Base-by-base conservation (phyloP, 495 filamentous ascomycete species). In the Aspergillus biplanus region DNA sequence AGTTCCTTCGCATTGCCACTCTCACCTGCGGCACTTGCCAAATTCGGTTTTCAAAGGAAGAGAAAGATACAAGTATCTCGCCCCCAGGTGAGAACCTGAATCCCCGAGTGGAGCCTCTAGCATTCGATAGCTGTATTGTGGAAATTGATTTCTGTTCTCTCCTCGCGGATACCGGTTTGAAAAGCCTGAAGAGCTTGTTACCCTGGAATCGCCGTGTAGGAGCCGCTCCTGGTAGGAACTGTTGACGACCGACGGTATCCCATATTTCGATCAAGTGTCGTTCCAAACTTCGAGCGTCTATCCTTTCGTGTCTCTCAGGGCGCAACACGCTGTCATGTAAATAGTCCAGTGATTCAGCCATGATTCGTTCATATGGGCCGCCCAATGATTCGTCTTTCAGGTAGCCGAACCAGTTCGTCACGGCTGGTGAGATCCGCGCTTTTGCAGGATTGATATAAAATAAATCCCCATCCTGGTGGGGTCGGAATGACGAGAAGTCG, bases 381-480 rank as follows among this genome's bases (percentile, higher is more conserved):
- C 33, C 39, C 0, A 32, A 6, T 33, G 33, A 12, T 33, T 16
- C 42, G 32, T 18, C 15, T 27, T 52, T 63, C 15, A 69, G 53
- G 1, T 48, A 15, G 11, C 55, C 54, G 46, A 65, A 69, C 67
- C 67, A 69, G 7, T 47, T 52, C 4, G 33, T 61, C 12, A 70
- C 65, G 1, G 59, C 58, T 0, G 57, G 59, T 7, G 62, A 61
- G 31, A 65, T 21, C 21, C 59, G 55, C 3, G 62, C 33, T 31
- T 61, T 58, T 21, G 34, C 50, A 34, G 31, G 12, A 21, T 39
- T 57, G 37, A 63, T 58, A 46, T 62, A 70, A 31, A 70, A 70
- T 0, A 13, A 60, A 54, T 70, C 65, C 31, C 52, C 44, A 7
- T 59, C 55, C 0, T 47, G 27, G n/a, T 59, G 39, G 9, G 55